Evolutionary conservation across 2,329 filamentous ascomycete species (phyloP).

Genomic region (Fusarium tricinctum): DNA sequence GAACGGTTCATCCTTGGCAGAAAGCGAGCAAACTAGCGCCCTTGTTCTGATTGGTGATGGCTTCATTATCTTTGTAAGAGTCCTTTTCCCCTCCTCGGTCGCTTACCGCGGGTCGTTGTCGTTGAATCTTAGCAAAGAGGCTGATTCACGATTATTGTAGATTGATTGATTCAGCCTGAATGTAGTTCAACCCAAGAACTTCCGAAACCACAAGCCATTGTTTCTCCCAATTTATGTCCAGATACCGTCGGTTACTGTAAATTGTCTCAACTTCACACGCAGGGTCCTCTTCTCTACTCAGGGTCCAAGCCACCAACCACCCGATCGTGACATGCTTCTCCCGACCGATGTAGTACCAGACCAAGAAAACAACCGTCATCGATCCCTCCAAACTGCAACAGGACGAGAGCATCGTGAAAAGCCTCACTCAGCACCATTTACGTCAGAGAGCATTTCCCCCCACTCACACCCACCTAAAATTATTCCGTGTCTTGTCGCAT

Average conservation of each 20-base stretch:
- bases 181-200: slow-evolving; percentile 7
- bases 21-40: slow-evolving; percentile 21
- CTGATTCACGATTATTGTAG: slow-evolving; percentile 1
- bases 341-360: slow-evolving; percentile 31
- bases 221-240: background rate
- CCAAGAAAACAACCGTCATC: slow-evolving; percentile 35
- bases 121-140: slow-evolving; percentile 36
- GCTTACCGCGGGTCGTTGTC: slow-evolving; percentile 39
- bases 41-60: slow-evolving; percentile 40
- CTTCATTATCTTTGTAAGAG: slow-evolving; percentile 14
- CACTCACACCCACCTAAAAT: slow-evolving; percentile 34
- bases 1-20: slow-evolving; percentile 15
- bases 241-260: slow-evolving; percentile 22
- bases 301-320: slow-evolving; percentile 28
- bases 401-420: slow-evolving; percentile 37
- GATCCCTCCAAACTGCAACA: slow-evolving; percentile 8
- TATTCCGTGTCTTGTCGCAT: slow-evolving; percentile 23
- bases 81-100: slow-evolving; percentile 13
- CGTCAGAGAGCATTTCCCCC: slow-evolving; percentile 33
- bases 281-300: slow-evolving; percentile 18
- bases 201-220: background rate
- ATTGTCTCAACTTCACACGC: slow-evolving; percentile 9
- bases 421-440: slow-evolving; percentile 31
- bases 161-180: slow-evolving; percentile 29
- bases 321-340: slow-evolving; percentile 11